These are phyloP conservation scores for Corymbia maculata DNA, from an alignment of 345 rosid genomes.

Conservation along the genomic window DNA sequence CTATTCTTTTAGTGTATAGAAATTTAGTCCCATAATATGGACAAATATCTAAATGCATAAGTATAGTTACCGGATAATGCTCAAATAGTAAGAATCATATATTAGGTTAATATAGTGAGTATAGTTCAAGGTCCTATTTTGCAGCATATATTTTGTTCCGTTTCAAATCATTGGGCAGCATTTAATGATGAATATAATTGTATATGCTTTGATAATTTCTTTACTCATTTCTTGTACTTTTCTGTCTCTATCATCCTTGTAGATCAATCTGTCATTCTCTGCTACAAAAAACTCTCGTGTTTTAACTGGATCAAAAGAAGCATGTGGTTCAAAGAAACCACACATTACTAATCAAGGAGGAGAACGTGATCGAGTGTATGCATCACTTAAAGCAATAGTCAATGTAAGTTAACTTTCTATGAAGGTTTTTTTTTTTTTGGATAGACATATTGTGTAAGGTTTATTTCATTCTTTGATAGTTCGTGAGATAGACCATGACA, in stretches of 20 bases:
- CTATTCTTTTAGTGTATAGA: not conserved
- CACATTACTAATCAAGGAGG: not conserved
- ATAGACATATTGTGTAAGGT: not conserved
- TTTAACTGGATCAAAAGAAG: not conserved
- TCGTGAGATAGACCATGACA: not conserved
- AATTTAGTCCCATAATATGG: not conserved
- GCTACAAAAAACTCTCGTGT: not conserved
- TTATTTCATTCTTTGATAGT: not conserved
- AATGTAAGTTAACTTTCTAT: not conserved
- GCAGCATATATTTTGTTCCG: not conserved
- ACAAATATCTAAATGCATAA: not conserved
- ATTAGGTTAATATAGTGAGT: not conserved
- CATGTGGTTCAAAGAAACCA: not conserved
- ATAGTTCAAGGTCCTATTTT: not conserved
- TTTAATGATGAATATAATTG: not conserved
- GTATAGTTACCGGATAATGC: not conserved
- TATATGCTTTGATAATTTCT: not conserved
- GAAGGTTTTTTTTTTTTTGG: not conserved
- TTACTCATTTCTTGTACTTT: not conserved
- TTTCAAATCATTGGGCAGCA: not conserved
- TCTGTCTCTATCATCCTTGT: not conserved
- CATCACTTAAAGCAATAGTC: not conserved
- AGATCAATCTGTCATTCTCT: not conserved
- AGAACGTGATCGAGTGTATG: not conserved
- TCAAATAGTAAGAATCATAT: not conserved